Evolutionary conservation across 345 rosid genomes (phyloP).

Genomic region (Syzygium oleosum): DNA sequence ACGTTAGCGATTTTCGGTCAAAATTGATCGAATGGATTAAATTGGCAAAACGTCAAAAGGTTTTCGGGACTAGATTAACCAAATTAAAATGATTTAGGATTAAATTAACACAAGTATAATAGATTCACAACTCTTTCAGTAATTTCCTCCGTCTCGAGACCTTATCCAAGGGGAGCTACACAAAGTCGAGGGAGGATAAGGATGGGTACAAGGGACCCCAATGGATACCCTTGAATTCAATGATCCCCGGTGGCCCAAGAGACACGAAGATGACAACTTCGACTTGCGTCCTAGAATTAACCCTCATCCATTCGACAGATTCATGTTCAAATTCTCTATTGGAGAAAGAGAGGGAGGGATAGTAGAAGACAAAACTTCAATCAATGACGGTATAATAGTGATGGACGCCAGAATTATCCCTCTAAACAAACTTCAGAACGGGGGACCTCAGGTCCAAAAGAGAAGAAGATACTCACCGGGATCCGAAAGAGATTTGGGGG

Average conservation of each 20-base stretch:
- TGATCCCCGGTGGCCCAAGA: neutral
- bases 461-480: neutral
- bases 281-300: neutral
- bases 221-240: neutral
- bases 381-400: neutral
- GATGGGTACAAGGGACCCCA: neutral
- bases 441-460: neutral
- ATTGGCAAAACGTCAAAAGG: no score
- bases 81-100: no score
- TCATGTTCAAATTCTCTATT: neutral
- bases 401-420: neutral
- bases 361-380: neutral
- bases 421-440: neutral
- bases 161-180: neutral
- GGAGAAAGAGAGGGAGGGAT: neutral
- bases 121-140: no score
- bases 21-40: no score
- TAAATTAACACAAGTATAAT: no score
- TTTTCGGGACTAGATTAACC: no score
- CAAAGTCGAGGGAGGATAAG: neutral
- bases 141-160: neutral
- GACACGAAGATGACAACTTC: neutral
- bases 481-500: neutral
- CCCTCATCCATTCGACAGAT: neutral
- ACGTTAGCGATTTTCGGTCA: no score